phyloP scores from a whole-genome alignment of 148 eudicot species.

The Heliamphora exappendiculata region DNA sequence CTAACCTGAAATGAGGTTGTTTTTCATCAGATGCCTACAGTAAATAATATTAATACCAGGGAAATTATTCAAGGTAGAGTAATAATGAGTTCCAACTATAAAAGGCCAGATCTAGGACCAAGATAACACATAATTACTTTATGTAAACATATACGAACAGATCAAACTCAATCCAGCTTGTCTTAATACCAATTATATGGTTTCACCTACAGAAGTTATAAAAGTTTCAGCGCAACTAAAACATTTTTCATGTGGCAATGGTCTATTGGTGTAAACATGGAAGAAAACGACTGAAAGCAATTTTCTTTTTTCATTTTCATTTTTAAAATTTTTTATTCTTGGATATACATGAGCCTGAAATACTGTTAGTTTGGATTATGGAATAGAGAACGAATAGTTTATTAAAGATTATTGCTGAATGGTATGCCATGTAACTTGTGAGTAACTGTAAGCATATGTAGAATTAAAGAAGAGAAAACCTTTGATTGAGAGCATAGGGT shows the following conservation, averaged over 20 bases:
- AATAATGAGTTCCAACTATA: not conserved
- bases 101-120: not conserved
- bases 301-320: no score
- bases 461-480: conserved; percentile 25
- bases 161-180: not conserved
- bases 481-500: conserved; percentile 39
- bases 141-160: not conserved
- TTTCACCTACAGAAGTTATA: no score
- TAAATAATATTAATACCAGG: no score
- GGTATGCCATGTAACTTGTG: not conserved
- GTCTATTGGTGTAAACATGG: no score
- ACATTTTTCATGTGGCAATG: no score
- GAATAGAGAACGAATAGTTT: not conserved
- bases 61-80: not conserved
- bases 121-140: not conserved
- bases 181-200: not conserved
- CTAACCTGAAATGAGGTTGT: conserved; percentile 35
- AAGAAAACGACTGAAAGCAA: no score
- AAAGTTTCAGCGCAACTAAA: no score
- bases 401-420: not conserved
- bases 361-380: no score
- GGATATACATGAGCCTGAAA: no score
- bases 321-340: no score
- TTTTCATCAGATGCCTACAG: not conserved
- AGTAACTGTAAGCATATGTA: not conserved